phyloP scores from a whole-genome alignment of 1,284 basidiomycete species.

The Moesziomyces sp. region DNA sequence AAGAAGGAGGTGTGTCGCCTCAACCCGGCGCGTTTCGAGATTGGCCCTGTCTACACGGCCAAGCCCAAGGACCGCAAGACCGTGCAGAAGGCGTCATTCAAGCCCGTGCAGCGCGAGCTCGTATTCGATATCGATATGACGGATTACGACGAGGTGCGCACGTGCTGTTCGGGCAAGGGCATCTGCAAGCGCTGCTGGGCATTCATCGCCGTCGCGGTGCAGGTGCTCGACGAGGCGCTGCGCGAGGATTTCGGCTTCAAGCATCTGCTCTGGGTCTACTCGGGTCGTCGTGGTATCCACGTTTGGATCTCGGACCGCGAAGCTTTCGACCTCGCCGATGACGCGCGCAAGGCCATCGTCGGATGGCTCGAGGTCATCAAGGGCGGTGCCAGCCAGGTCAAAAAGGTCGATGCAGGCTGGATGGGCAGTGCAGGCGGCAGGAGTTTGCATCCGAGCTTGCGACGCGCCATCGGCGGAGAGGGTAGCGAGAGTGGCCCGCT shows the following conservation, averaged over 20 bases:
- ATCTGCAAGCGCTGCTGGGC: conserved; percentile 95
- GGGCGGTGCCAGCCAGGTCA: conserved; percentile 79
- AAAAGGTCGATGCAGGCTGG: conserved; percentile 78
- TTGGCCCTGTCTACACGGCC: conserved; percentile 91
- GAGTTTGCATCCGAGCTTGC: conserved; percentile 60
- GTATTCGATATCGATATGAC: conserved; percentile 99
- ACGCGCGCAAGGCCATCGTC: conserved; percentile 86
- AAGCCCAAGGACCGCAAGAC: conserved; percentile 92
- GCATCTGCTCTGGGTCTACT: conserved; percentile 95
- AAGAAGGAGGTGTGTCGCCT: conserved; percentile 77
- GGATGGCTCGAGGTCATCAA: conserved; percentile 87
- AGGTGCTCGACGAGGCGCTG: conserved; percentile 82
- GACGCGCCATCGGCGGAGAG: conserved; percentile 59
- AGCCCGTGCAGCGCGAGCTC: conserved; percentile 85
- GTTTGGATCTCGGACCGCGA: conserved; percentile 93
- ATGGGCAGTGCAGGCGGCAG: conserved; percentile 74
- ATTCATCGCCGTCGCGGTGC: conserved; percentile 92
- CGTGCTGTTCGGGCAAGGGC: conserved; percentile 89
- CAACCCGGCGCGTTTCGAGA: conserved; percentile 81
- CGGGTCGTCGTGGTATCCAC: conserved; percentile 96
- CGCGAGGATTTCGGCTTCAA: conserved; percentile 82
- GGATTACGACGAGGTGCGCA: conserved; percentile 95
- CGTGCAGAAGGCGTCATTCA: conserved; percentile 79
- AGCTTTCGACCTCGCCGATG: conserved; percentile 89
- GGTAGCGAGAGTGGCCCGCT: conserved; percentile 71